Evolutionary conservation across 163 green algal species (phyloP).

Genomic region (Volvox carteri): DNA sequence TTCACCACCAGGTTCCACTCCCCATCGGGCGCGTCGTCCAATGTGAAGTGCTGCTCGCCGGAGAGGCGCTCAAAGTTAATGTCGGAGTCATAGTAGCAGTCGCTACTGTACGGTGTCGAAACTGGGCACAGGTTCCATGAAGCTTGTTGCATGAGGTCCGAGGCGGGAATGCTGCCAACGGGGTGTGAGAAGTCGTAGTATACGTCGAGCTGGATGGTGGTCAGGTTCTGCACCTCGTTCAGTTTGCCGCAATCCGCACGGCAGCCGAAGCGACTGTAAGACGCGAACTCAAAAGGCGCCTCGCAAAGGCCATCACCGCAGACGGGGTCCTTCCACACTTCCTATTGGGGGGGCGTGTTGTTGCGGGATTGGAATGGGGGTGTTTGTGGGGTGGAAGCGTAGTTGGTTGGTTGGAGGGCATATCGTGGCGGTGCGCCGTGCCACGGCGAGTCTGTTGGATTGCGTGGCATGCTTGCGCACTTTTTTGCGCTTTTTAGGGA

Average conservation of each 20-base stretch:
- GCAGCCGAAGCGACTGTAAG: conserved; percentile 89
- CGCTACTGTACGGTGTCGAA: conserved; percentile 69
- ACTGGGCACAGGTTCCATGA: conserved; percentile 88
- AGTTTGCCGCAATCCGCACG: conserved; percentile 86
- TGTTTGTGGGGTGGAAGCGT: too few species aligned
- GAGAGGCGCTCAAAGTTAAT: conserved; percentile 71
- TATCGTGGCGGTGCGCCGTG: too few species aligned
- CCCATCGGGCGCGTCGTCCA: conserved; percentile 81
- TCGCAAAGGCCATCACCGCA: conserved; percentile 91
- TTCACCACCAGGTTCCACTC: conserved; percentile 79
- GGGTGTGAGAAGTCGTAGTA: conserved; percentile 85
- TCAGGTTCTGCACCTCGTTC: conserved; percentile 79
- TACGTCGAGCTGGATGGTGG: conserved; percentile 78
- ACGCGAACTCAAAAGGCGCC: conserved; percentile 86
- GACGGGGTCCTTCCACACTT: conserved; percentile 83
- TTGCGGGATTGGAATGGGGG: too few species aligned
- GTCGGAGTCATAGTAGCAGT: conserved; percentile 84
- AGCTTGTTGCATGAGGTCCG: conserved; percentile 82
- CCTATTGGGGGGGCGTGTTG: conserved; percentile 31
- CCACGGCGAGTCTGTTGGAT: too few species aligned
- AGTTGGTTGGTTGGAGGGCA: too few species aligned
- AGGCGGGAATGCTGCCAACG: conserved; percentile 66
- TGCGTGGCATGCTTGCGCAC: too few species aligned
- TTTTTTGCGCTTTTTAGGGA: too few species aligned
- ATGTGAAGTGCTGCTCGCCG: conserved; percentile 29